Percentiles rank a stretch among this genome's conserved stretches.
phyloP scores from a whole-genome alignment of 331 rosid genomes.

The Stylosanthes scabra region DNA sequence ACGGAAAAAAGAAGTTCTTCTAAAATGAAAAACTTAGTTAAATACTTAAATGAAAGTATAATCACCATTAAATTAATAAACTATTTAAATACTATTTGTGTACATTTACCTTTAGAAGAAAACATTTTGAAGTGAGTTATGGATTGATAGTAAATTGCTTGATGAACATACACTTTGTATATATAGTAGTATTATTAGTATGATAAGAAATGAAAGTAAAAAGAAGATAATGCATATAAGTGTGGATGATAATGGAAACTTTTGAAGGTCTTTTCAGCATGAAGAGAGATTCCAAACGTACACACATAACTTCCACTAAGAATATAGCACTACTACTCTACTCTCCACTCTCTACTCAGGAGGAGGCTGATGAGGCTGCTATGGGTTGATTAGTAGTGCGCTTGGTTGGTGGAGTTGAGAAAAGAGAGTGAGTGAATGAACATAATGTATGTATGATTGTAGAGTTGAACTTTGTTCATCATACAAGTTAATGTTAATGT shows the following conservation, averaged over 20 bases:
- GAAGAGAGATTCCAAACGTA: conserved; percentile 42
- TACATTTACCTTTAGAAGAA: too few relatives aligned
- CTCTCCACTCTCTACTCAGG: neutral
- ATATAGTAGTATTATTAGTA: neutral
- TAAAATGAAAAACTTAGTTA: too few relatives aligned
- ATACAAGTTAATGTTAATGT: neutral
- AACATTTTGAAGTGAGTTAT: too few relatives aligned
- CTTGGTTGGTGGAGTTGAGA: conserved; percentile 27
- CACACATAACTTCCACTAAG: conserved; percentile 34
- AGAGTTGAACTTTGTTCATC: neutral
- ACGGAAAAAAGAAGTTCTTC: too few relatives aligned
- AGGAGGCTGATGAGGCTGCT: neutral
- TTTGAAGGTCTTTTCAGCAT: conserved; percentile 44
- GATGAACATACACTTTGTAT: neutral
- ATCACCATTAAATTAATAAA: too few relatives aligned
- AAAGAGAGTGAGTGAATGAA: conserved; percentile 23
- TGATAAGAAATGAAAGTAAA: neutral
- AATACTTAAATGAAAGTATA: too few relatives aligned
- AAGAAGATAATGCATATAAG: conserved; percentile 16
- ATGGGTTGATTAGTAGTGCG: conserved; percentile 22
- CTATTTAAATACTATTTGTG: too few relatives aligned
- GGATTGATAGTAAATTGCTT: too few relatives aligned
- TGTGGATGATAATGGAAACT: conserved; percentile 44
- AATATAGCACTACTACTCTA: too few relatives aligned
- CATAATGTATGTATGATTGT: too few relatives aligned